Evolutionary conservation across 2,329 filamentous ascomycete genomes (phyloP), one percentile per base, ranked within the genome.

Genomic region (Aspergillus pseudotamarii): DNA sequence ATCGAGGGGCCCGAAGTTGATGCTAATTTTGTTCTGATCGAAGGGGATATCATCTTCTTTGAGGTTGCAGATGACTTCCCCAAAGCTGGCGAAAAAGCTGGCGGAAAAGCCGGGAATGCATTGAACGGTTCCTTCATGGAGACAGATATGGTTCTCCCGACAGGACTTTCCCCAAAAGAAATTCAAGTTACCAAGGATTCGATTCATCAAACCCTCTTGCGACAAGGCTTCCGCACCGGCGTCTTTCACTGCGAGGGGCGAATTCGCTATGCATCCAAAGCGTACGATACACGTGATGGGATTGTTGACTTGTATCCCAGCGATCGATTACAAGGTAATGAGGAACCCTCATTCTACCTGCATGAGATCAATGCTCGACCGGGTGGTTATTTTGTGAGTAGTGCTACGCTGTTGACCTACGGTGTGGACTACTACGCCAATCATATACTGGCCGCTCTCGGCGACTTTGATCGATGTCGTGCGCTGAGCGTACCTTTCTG

Each of bases 351-450:
- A 28, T 45, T 46, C 38, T 58, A 48, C 43, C 30, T 58, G 26
- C 41, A 32, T 43, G 56, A 58, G 43, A 50, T 58, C 56, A 58
- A 58, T 38, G 56, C 56, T 48, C 56, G 56, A 21, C 56, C 56
- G 41, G 41, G 23, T 36, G 56, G 56, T n/a, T 58, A 48, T 48
- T 34, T 48, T 28, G 41, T 32, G 16, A 46, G 14, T 28, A 30
- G 23, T 48, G 56, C 38, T 48, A 46, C 41, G 16, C 38, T 28
- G 26, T 36, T 58, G 23, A 46, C 26, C 6, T 58, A 58, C 43
- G 56, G 56, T 28, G 43, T 58, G 41, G 56, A 58, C 41, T 58
- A 48, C 43, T 48, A 32, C 21, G 56, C 56, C 56, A 28, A 26
- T n/a, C 56, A 58, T 14, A 46, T 58, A 34, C 56, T 58, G 23